Evolutionary conservation across 108 stramenopile species (phyloP), one percentile per base, ranked within the genome.

Genomic region (Aureococcus anophagefferens): DNA sequence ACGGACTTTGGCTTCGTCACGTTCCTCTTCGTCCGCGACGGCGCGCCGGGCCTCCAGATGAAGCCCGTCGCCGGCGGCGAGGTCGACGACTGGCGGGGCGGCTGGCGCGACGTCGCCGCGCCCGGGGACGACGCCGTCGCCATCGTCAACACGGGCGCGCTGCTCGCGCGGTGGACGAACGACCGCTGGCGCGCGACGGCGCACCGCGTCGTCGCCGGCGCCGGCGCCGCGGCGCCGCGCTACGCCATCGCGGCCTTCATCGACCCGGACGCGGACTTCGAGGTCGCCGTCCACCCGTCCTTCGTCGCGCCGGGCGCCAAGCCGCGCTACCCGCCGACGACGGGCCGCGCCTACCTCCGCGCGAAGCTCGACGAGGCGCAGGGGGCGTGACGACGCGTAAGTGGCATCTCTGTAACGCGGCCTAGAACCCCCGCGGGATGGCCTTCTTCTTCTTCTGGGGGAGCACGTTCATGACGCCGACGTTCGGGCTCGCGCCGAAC

Each of bases 391-490:
- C n/a, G n/a, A n/a, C n/a, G n/a, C n/a, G n/a, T n/a, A n/a, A n/a
- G n/a, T n/a, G n/a, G n/a, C n/a, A n/a, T n/a, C n/a, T n/a, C n/a
- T n/a, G n/a, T n/a, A n/a, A n/a, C n/a, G n/a, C n/a, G n/a, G n/a
- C n/a, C n/a, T n/a, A n/a, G n/a, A n/a, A n/a, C n/a, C n/a, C n/a
- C n/a, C n/a, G n/a, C n/a, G n/a, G n/a, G n/a, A n/a, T n/a, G n/a
- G n/a, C n/a, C n/a, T n/a, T n/a, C n/a, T n/a, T n/a, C n/a, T n/a
- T n/a, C n/a, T n/a, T n/a, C n/a, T n/a, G n/a, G n/a, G n/a, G n/a
- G 40, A 44, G 40, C 69, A 84, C 83, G 59, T 73, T 51, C 85
- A 86, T 86, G 63, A 86, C 84, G 28, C 85, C 85, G 4, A 86
- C 85, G 28, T 82, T 84, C 18, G 78, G 78, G 46, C 70, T 59